Evolutionary conservation across 208 protist species (phyloP).

Genomic region (Blechomonas ayalai): DNA sequence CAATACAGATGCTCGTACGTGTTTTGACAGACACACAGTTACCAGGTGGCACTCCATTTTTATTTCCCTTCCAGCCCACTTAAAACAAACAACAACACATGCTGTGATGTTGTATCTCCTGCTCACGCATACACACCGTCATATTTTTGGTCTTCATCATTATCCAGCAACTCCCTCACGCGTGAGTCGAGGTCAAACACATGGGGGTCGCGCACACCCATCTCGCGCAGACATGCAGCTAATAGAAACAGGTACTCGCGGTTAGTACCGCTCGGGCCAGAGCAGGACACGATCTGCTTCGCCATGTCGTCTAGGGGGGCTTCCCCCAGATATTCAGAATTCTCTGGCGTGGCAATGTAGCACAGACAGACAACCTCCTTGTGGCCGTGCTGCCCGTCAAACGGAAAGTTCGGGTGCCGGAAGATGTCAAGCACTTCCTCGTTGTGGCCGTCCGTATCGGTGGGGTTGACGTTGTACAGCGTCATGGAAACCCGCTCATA

Average conservation of each 20-base stretch:
- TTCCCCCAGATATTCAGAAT: constrained; percentile 55
- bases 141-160: no score
- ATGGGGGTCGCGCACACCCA: constrained; percentile 47
- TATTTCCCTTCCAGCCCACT: neutral
- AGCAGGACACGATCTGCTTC: constrained; percentile 39
- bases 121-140: no score
- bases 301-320: constrained; percentile 52
- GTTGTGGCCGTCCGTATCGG: neutral
- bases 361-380: constrained; percentile 38
- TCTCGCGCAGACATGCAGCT: constrained; percentile 36
- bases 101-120: no score
- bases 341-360: constrained; percentile 68
- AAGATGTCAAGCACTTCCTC: constrained; percentile 10
- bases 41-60: no score
- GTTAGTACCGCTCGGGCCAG: constrained; percentile 57
- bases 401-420: neutral
- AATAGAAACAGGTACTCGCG: constrained; percentile 70
- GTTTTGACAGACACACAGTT: no score
- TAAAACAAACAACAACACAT: neutral
- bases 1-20: no score
- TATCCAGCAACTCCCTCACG: constrained; percentile 21
- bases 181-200: constrained; percentile 56
- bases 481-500: constrained; percentile 47
- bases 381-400: neutral
- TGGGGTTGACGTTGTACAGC: constrained; percentile 26